phyloP scores from a whole-genome alignment of 495 filamentous ascomycete species.

The Annulohypoxylon moriforme region DNA sequence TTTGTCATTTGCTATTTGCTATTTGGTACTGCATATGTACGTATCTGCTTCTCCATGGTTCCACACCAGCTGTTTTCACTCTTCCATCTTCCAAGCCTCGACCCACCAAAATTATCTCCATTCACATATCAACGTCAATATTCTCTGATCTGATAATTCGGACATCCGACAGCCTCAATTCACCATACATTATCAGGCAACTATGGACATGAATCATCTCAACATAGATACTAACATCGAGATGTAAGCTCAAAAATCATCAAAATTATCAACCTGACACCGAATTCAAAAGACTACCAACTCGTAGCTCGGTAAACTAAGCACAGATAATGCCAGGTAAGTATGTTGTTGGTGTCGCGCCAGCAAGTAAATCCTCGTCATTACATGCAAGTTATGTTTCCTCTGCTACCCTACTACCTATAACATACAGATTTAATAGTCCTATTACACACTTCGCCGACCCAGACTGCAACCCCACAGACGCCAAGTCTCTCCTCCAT shows the following conservation, averaged over 20 bases:
- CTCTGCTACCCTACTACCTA: slow-evolving; percentile 13
- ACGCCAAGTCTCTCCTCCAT: slow-evolving; percentile 32
- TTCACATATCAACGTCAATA: neutral
- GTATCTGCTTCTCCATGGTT: neutral
- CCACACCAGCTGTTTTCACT: slow-evolving; percentile 9
- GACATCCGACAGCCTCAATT: slow-evolving; percentile 12
- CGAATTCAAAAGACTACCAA: neutral
- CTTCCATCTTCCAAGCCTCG: slow-evolving; percentile 8
- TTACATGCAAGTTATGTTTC: slow-evolving; percentile 23
- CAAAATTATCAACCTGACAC: neutral
- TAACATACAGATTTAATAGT: slow-evolving; percentile 17
- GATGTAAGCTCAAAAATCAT: neutral
- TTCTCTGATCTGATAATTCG: slow-evolving; percentile 13
- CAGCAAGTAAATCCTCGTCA: slow-evolving; percentile 35
- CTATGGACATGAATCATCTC: neutral
- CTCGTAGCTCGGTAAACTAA: neutral
- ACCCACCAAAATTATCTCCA: neutral
- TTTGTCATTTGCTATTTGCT: slow-evolving; percentile 3
- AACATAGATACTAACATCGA: neutral
- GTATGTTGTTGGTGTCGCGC: slow-evolving; percentile 22
- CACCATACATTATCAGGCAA: neutral
- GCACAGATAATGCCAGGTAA: neutral
- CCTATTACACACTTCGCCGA: slow-evolving; percentile 28
- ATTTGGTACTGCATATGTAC: neutral
- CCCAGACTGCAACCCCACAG: slow-evolving; percentile 39